phyloP scores from a whole-genome alignment of 805 yeast species.

The Nakazawaea molendinolei region DNA sequence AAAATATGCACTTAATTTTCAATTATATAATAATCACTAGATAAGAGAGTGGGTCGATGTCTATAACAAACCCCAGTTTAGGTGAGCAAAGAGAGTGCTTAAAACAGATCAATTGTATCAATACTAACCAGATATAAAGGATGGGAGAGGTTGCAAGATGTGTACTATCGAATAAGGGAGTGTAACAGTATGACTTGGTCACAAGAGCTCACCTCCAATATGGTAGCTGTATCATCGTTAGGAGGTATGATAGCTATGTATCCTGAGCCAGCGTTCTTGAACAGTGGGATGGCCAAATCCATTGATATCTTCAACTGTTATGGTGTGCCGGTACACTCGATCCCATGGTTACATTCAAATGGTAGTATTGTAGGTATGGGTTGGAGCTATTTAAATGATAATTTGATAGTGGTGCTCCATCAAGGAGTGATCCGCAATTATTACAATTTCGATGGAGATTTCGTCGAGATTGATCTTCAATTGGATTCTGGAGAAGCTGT shows the following conservation, averaged over 20 bases:
- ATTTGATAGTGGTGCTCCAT: constrained; percentile 47
- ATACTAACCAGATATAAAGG: constrained; percentile 24
- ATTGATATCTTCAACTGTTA: constrained; percentile 29
- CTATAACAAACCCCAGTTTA: constrained; percentile 24
- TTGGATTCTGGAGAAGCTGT: constrained; percentile 26
- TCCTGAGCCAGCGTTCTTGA: constrained; percentile 21
- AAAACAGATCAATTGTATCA: not conserved
- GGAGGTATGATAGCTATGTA: constrained; percentile 52
- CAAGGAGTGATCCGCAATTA: constrained; percentile 51
- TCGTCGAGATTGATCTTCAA: constrained; percentile 43
- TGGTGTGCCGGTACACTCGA: constrained; percentile 22
- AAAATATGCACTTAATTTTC: constrained; percentile 1
- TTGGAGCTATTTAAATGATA: constrained; percentile 43
- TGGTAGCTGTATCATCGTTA: constrained; percentile 42
- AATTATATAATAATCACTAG: not conserved
- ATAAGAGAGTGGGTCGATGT: constrained; percentile 14
- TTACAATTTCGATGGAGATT: constrained; percentile 61
- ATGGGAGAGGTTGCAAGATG: constrained; percentile 78
- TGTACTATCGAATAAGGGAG: constrained; percentile 56
- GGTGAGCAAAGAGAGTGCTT: constrained; percentile 15
- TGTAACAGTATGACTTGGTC: constrained; percentile 54
- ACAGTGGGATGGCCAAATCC: constrained; percentile 9
- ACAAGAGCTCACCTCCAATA: constrained; percentile 20
- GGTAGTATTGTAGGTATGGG: constrained; percentile 49
- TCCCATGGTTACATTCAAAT: constrained; percentile 39